Conservation (phyloP, 1,284 basidiomycete genomes). For the Trichosporon faecale region DNA sequence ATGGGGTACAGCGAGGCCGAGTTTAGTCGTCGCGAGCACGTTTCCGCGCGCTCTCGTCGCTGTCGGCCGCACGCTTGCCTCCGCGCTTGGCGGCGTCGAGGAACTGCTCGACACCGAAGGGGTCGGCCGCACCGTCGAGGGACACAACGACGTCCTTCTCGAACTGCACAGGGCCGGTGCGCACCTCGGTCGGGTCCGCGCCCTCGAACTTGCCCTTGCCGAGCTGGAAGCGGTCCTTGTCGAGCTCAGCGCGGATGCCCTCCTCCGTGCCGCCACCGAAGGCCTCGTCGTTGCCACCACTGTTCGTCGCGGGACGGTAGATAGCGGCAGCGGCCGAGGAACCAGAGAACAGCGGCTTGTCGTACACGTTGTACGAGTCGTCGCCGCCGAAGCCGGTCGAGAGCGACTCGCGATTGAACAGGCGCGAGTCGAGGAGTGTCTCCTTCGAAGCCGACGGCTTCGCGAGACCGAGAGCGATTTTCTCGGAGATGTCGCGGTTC, state of each 20-base stretch:
- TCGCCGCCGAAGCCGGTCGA: conserved; percentile 81
- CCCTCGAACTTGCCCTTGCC: conserved; percentile 80
- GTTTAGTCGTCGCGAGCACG: conserved; percentile 24
- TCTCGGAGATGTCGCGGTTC: conserved; percentile 98
- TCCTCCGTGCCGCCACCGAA: conserved; percentile 93
- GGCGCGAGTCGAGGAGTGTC: conserved; percentile 90
- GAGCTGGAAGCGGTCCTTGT: conserved; percentile 90
- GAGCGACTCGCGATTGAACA: conserved; percentile 94
- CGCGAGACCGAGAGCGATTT: conserved; percentile 93
- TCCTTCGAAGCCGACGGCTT: conserved; percentile 95
- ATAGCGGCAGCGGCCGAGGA: conserved; percentile 95
- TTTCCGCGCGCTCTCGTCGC: conserved; percentile 21
- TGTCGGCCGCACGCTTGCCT: conserved; percentile 68
- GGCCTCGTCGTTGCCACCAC: conserved; percentile 78
- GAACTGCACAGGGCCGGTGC: conserved; percentile 96
- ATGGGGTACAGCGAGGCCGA: no score
- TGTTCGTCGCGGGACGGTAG: conserved; percentile 80
- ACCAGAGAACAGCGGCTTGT: conserved; percentile 92
- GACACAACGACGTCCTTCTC: conserved; percentile 78
- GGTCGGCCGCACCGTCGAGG: conserved; percentile 61
- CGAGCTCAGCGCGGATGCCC: conserved; percentile 81
- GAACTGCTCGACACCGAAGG: conserved; percentile 98
- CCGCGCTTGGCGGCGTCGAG: conserved; percentile 94
- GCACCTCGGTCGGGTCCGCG: conserved; percentile 62
- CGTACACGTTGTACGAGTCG: conserved; percentile 89